Base-by-base conservation (phyloP, 2,329 filamentous ascomycete species). In the Talaromyces sp. region DNA sequence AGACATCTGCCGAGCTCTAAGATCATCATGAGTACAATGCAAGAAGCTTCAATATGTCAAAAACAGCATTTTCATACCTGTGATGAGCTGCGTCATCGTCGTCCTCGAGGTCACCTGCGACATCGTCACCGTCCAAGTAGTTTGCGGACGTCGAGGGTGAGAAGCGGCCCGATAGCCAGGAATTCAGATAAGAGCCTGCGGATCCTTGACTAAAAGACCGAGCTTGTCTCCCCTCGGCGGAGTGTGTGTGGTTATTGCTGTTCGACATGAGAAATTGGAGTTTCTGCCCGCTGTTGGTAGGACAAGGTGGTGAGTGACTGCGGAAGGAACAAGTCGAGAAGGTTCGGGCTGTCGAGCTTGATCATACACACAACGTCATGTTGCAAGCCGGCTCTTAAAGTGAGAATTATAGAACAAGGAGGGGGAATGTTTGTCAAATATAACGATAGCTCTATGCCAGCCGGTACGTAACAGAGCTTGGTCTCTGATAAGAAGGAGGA, bases 1-100 rank as follows among this genome's bases (percentile, higher is more conserved):
- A 9, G 78, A 77, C 58, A 81, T 73, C n/a, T 79, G 80, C 7
- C 76, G 77, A 35, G 73, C 74, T 65, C 74, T 75, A 43, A 31
- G 37, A 19, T 62, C 16, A 43, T 6, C 8, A 16, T 31, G 10
- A 33, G 37, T 14, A 31, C 27, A 41, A 6, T 50, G 37, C 33
- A 33, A 11, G 11, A 52, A 7, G n/a, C 39, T 33, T 13, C 16
- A 37, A n/a, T 2, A 58, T 9, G n/a, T 2, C 33, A 33, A 19
- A 9, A 10, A 13, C 13, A 31, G 8, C 13, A 33, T n/a, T 10
- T 1, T 3, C 35, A 27, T 45, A 66, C 63, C 69, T 70, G 4
- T 69, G 65, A 10, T 74, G 65, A 41, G 59, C 66, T 27, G 62
- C 52, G 37, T 66, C 43, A 19, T 69, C 67, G 27, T 65, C 67